phyloP scores from a whole-genome alignment of 805 yeast species.

The Yamadazyma ubonensis region DNA sequence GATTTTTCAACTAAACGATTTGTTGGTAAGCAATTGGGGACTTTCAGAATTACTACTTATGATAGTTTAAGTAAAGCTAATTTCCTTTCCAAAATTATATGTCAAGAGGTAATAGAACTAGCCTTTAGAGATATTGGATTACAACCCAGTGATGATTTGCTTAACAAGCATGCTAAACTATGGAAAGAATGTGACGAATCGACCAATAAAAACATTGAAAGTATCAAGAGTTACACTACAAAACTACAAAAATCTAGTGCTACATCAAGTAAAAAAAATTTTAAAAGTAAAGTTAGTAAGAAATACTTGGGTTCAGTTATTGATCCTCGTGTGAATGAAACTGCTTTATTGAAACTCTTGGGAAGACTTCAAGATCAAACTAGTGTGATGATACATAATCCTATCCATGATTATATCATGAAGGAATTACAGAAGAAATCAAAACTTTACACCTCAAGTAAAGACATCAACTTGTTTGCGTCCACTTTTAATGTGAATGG shows the following conservation, averaged over 20 bases:
- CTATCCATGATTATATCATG: slow-evolving; percentile 52
- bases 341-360: slow-evolving; percentile 46
- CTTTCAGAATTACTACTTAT: slow-evolving; percentile 49
- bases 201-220: slow-evolving; percentile 38
- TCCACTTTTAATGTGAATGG: slow-evolving; percentile 60
- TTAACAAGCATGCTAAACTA: slow-evolving; percentile 38
- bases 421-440: slow-evolving; percentile 40
- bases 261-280: slow-evolving; percentile 31
- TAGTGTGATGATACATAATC: slow-evolving; percentile 46
- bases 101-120: slow-evolving; percentile 48
- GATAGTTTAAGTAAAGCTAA: slow-evolving; percentile 52
- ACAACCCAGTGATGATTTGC: slow-evolving; percentile 33
- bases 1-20: slow-evolving; percentile 34
- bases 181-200: slow-evolving; percentile 49
- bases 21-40: slow-evolving; percentile 51
- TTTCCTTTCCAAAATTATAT: slow-evolving; percentile 44
- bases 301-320: slow-evolving; percentile 43
- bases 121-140: slow-evolving; percentile 46
- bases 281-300: slow-evolving; percentile 36
- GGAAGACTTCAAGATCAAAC: slow-evolving; percentile 50
- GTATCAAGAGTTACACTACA: slow-evolving; percentile 38
- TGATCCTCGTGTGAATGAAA: slow-evolving; percentile 38
- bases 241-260: slow-evolving; percentile 45
- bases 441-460: slow-evolving; percentile 38
- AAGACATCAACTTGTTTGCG: slow-evolving; percentile 44